These are phyloP conservation scores for Excoecaria cochinchinensis DNA, from an alignment of 345 rosid species.

Conservation along the genomic window DNA sequence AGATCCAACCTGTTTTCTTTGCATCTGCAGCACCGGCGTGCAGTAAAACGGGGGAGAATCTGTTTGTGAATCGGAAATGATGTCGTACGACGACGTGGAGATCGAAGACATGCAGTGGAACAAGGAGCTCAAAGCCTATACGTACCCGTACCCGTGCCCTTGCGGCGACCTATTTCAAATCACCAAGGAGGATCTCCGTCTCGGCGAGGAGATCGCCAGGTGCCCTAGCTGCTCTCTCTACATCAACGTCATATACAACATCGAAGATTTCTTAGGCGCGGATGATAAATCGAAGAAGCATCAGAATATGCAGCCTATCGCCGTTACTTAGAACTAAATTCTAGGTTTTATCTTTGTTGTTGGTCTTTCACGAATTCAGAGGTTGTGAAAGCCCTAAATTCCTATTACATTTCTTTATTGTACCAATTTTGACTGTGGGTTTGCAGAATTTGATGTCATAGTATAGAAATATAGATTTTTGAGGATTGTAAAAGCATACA, in stretches of 20 bases:
- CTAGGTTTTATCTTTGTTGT: background rate
- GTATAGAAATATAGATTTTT: background rate
- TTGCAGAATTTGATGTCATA: background rate
- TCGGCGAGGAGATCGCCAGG: constrained; percentile 82
- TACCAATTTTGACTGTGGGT: background rate
- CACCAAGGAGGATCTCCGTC: constrained; percentile 74
- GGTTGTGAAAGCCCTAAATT: background rate
- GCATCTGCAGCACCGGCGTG: too few species aligned
- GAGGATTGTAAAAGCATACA: background rate
- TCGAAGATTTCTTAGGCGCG: constrained; percentile 59
- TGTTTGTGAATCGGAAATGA: constrained; percentile 11
- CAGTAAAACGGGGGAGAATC: background rate
- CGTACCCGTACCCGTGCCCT: constrained; percentile 80
- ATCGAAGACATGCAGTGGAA: constrained; percentile 98
- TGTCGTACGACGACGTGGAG: constrained; percentile 99
- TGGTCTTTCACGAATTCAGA: background rate
- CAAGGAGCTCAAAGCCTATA: constrained; percentile 69
- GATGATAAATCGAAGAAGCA: constrained; percentile 32
- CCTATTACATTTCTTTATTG: background rate
- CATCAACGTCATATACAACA: constrained; percentile 81
- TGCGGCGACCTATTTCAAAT: constrained; percentile 95
- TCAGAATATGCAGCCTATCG: constrained; percentile 43
- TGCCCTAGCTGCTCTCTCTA: constrained; percentile 95
- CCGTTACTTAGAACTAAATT: constrained; percentile 48
- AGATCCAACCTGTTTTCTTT: background rate